Evolutionary conservation across 495 filamentous ascomycete species (phyloP).

Genomic region (Hypoxylon subgilvum): DNA sequence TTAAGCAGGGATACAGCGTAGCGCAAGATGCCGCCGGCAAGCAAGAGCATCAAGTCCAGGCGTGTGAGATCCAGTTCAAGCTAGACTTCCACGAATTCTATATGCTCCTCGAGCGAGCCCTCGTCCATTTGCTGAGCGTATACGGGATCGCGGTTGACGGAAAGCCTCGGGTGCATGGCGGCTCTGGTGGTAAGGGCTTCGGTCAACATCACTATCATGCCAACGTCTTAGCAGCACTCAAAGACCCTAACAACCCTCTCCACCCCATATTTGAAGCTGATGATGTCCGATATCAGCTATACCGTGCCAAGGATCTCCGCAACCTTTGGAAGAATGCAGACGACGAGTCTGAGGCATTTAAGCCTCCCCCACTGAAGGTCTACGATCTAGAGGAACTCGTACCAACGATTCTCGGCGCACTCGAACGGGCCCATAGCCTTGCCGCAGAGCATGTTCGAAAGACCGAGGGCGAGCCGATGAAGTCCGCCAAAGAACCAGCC

Average conservation of each 20-base stretch:
- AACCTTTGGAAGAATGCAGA: conserved; percentile 72
- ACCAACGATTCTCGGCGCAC: conserved; percentile 46
- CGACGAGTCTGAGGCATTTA: conserved; percentile 43
- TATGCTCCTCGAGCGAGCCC: conserved; percentile 66
- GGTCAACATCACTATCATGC: conserved; percentile 57
- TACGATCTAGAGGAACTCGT: conserved; percentile 65
- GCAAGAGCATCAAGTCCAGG: conserved; percentile 42
- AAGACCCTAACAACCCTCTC: conserved; percentile 57
- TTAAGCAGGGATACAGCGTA: conserved; percentile 58
- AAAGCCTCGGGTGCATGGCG: neutral
- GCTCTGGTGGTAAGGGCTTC: neutral
- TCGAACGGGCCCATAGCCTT: conserved; percentile 45
- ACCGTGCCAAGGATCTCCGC: conserved; percentile 66
- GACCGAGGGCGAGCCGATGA: conserved; percentile 36
- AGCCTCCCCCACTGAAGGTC: conserved; percentile 51
- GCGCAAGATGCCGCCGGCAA: conserved; percentile 47
- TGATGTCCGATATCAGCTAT: conserved; percentile 55
- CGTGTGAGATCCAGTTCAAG: conserved; percentile 68
- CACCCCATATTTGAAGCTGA: conserved; percentile 56
- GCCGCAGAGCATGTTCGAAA: conserved; percentile 43
- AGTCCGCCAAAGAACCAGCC: conserved; percentile 12
- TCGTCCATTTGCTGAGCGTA: conserved; percentile 65
- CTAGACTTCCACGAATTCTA: conserved; percentile 75
- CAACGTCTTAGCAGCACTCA: conserved; percentile 65
- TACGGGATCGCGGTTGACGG: conserved; percentile 32